Conservation (phyloP, 2,329 filamentous ascomycete species). For the Penicillium fuscoglaucum region DNA sequence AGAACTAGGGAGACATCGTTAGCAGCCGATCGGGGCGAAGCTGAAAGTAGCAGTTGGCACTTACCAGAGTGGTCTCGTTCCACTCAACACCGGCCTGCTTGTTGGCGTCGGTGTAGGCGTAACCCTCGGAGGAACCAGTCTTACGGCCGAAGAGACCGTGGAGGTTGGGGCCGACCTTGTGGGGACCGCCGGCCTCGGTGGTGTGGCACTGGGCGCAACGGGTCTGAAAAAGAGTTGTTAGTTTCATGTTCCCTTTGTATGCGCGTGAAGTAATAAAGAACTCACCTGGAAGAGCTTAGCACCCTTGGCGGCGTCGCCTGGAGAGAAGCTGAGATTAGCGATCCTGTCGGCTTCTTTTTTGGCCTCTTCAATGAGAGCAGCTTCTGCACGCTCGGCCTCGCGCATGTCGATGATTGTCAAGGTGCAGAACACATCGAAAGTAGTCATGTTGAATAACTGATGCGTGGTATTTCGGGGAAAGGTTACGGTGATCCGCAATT, state of each 20-base stretch:
- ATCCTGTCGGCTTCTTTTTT: neutral
- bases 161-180: conserved; percentile 98
- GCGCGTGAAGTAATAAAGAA: neutral
- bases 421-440: conserved; percentile 28
- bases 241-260: neutral
- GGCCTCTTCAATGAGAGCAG: neutral
- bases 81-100: conserved; percentile 92
- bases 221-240: conserved; percentile 53
- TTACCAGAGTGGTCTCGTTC: conserved; percentile 80
- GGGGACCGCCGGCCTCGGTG: conserved; percentile 81
- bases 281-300: conserved; percentile 91
- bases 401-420: conserved; percentile 25
- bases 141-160: conserved; percentile 97
- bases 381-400: conserved; percentile 25
- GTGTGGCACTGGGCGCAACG: conserved; percentile 99
- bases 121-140: conserved; percentile 86
- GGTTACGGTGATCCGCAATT: conserved; percentile 1
- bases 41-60: conserved; percentile 28
- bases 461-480: neutral
- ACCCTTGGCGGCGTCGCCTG: conserved; percentile 94
- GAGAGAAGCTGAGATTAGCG: conserved; percentile 30
- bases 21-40: conserved; percentile 4
- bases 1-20: conserved; percentile 61
- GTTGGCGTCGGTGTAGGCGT: conserved; percentile 99
- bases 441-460: conserved; percentile 23